These are phyloP conservation scores for Paramecium tetraurelia DNA, from an alignment of 73 alveolate genomes.

Conservation along the genomic window DNA sequence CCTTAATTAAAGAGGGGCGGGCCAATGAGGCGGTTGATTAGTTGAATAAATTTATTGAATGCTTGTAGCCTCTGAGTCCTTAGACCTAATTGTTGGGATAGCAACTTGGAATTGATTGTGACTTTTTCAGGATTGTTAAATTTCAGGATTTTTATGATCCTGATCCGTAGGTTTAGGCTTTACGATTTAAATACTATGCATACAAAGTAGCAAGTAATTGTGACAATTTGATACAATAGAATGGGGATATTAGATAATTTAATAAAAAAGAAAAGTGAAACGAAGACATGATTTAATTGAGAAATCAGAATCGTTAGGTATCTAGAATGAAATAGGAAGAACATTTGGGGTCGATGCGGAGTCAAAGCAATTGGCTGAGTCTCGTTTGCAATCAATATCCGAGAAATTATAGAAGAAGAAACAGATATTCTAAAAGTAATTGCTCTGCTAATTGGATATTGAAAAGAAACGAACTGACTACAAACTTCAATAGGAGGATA, in stretches of 20 bases:
- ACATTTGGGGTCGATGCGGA: conserved; percentile 37
- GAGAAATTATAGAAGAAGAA: background rate
- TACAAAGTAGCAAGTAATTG: conserved; percentile 28
- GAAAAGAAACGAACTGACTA: conserved; percentile 28
- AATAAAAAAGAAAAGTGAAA: background rate
- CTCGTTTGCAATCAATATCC: background rate
- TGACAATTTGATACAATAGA: background rate
- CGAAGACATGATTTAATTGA: conserved; percentile 44
- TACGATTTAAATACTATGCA: conserved; percentile 29
- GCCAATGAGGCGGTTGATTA: conserved; percentile 35
- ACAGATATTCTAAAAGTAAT: background rate
- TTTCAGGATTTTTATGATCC: conserved; percentile 22
- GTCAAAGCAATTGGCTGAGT: background rate
- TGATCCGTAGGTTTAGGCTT: background rate
- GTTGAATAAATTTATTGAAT: conserved; percentile 28
- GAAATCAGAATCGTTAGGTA: background rate
- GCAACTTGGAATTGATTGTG: conserved; percentile 11
- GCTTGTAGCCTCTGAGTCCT: conserved; percentile 20
- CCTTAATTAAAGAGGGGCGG: background rate
- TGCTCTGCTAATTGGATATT: background rate
- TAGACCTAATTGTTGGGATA: background rate
- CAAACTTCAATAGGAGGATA: background rate
- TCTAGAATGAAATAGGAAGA: conserved; percentile 12
- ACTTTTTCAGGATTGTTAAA: conserved; percentile 22
- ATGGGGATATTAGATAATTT: conserved; percentile 30